Evolutionary conservation across 805 yeast species (phyloP).

Genomic region (Metschnikowia lochheadii): DNA sequence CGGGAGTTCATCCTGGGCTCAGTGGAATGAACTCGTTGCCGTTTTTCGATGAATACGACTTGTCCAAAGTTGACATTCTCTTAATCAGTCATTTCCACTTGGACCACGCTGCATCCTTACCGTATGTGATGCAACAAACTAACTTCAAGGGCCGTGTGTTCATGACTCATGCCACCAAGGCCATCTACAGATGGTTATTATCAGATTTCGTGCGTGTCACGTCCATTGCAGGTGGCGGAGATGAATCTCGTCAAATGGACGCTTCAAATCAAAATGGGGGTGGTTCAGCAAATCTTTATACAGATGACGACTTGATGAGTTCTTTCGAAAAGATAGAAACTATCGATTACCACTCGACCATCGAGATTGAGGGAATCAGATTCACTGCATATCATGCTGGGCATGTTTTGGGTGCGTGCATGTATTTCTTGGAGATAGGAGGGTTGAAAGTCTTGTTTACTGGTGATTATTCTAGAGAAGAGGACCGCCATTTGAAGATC

Average conservation of each 20-base stretch:
- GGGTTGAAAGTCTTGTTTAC: slow-evolving; percentile 87
- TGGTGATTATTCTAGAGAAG: slow-evolving; percentile 96
- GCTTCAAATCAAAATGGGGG: slow-evolving; percentile 13
- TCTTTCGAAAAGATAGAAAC: slow-evolving; percentile 91
- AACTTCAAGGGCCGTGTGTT: slow-evolving; percentile 92
- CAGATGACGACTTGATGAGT: slow-evolving; percentile 84
- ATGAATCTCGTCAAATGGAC: slow-evolving; percentile 21
- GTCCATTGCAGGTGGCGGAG: slow-evolving; percentile 45
- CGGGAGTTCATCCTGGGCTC: slow-evolving; percentile 96
- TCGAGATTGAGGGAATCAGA: slow-evolving; percentile 89
- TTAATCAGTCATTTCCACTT: slow-evolving; percentile 92
- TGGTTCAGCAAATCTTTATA: slow-evolving; percentile 55
- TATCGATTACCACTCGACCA: slow-evolving; percentile 90
- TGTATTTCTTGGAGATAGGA: slow-evolving; percentile 93
- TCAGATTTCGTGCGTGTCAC: slow-evolving; percentile 94
- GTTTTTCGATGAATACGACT: slow-evolving; percentile 91
- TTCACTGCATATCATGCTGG: slow-evolving; percentile 99
- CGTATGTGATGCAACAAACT: slow-evolving; percentile 97
- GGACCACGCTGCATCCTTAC: slow-evolving; percentile 97
- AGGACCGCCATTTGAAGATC: slow-evolving; percentile 88
- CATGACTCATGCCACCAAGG: slow-evolving; percentile 99
- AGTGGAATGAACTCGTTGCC: slow-evolving; percentile 89
- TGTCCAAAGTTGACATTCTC: slow-evolving; percentile 79
- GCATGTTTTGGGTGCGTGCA: slow-evolving; percentile 98
- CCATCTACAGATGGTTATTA: slow-evolving; percentile 91